Base-by-base conservation (phyloP, 164 flowering plant species). In the Stephania yunnanensis region DNA sequence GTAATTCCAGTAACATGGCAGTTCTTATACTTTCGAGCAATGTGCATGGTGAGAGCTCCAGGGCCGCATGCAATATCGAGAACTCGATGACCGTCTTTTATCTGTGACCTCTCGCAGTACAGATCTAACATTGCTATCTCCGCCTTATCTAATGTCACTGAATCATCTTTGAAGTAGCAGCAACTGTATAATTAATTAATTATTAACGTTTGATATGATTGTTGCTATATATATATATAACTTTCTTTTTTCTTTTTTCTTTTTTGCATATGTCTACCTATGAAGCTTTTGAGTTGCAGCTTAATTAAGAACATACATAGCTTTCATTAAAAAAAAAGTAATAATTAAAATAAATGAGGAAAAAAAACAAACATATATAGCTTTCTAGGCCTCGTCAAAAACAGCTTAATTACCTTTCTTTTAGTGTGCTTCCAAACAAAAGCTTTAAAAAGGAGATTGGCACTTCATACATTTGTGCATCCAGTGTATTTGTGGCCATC, bases 1-100 rank as follows among this genome's bases (percentile, higher is more conserved):
- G 58, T 46, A 25, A 73, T 25, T 3, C 75, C 75, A 0, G 75
- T 73, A 22, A 73, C 17, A 6, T 22, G 36, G 22, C 75, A 73
- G 22, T 46, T 73, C 1, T 6, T 19, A 10, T 73, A 73, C 31
- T 73, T 73, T 15, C 36, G 68, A 10, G 75, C 75, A 5, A 73
- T 12, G 22, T 63, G 10, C 22, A 73, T 58, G 6, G 58, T 13
- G 12, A 73, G 58, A 8, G 70, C 12, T 42, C 75, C 75, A 22
- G 10, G 42, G 22, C 75, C 75, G 30, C 75, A 73, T 2, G 70
- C 75, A 5, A 66, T n/a, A 64, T 73, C 75, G 17, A 73, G 68
- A 6, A 73, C 20, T 2, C 3, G 65, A 11, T 73, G 75, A 1
- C 75, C 75, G 66, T 73, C 75, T 46, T 73, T 46, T n/a, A 73